Base-by-base conservation (phyloP, 768 basidiomycete genomes). In the Mycena epipterygia region DNA sequence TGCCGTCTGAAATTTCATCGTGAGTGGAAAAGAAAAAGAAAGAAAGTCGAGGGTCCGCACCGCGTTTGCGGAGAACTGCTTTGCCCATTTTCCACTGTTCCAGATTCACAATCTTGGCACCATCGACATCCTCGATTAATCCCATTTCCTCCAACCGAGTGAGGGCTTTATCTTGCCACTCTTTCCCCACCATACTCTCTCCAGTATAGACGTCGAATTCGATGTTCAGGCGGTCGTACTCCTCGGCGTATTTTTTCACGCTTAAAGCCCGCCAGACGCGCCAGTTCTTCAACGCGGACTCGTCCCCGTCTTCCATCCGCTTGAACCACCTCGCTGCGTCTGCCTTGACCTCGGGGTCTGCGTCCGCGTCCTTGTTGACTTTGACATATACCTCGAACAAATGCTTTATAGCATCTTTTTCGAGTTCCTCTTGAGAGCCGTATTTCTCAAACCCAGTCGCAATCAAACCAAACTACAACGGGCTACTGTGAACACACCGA, bases 341-440 rank as follows among this genome's bases (percentile, higher is more conserved):
- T 8, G 81, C 86, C 81, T 93, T 95, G 78, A 94, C 93, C 29
- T 84, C 78, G 0, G 92, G 90, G 75, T 95, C 91, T 0, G 82
- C 74, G 17, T 93, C 92, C 3, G 93, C 93, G 56, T 96, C 97
- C 67, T 89, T 89, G 87, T 93, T 97, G 74, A 99, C 92, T 81
- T 95, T 91, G 81, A 99, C 96, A 79, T 99, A 99, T 55, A 99
- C 89, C 35, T 97, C 90, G 78, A 94, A 96, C 5, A 99, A 86
- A 78, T 99, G 97, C 76, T 95, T 95, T 82, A 99, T 98, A 2
- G 97, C 91, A 77, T 99, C 93, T 73, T 88, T 87, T 78, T 93
- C 88, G 13, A 99, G 89, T 74, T 90, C 90, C 75, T 93, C 93
- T 72, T 93, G 89, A 4, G 91, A 92, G 12, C 97, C 98, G 75